Percentiles rank a stretch among this genome's conserved stretches.
phyloP scores from a whole-genome alignment of 1,139 yeast species.

The Protomyces macrosporus region DNA sequence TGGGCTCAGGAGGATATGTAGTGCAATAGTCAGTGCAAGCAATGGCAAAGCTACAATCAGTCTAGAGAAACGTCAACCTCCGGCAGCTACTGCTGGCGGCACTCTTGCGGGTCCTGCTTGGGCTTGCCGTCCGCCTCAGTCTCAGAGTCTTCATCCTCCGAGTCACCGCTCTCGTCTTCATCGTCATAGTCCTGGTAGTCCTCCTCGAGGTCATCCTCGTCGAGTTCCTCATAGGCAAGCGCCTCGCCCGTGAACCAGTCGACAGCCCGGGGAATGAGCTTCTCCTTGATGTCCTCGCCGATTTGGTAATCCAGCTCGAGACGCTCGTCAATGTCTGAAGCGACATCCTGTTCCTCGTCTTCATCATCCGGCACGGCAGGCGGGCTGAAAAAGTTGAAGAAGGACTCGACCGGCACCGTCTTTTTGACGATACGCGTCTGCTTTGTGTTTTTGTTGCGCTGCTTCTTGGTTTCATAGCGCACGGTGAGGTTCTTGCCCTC shows the following conservation, averaged over 20 bases:
- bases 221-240: conserved; percentile 50
- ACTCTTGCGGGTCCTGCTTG: conserved; percentile 74
- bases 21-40: neutral
- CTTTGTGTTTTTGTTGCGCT: conserved; percentile 94
- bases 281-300: conserved; percentile 95
- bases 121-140: conserved; percentile 40
- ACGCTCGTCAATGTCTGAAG: conserved; percentile 63
- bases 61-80: neutral
- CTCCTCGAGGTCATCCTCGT: conserved; percentile 47
- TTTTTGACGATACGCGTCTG: conserved; percentile 96
- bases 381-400: conserved; percentile 92
- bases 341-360: conserved; percentile 46
- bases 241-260: conserved; percentile 99
- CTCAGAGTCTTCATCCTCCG: conserved; percentile 40
- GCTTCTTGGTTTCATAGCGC: conserved; percentile 87
- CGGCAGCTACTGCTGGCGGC: conserved; percentile 56
- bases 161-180: conserved; percentile 36
- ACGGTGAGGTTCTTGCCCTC: conserved; percentile 81
- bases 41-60: neutral
- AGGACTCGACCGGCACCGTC: conserved; percentile 85
- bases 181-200: conserved; percentile 55
- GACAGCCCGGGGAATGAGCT: conserved; percentile 89
- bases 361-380: conserved; percentile 68
- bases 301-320: conserved; percentile 89
- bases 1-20: conserved; percentile 28